These are phyloP conservation scores for Candida dajiaensis DNA, from an alignment of 805 yeast species.

Conservation along the genomic window DNA sequence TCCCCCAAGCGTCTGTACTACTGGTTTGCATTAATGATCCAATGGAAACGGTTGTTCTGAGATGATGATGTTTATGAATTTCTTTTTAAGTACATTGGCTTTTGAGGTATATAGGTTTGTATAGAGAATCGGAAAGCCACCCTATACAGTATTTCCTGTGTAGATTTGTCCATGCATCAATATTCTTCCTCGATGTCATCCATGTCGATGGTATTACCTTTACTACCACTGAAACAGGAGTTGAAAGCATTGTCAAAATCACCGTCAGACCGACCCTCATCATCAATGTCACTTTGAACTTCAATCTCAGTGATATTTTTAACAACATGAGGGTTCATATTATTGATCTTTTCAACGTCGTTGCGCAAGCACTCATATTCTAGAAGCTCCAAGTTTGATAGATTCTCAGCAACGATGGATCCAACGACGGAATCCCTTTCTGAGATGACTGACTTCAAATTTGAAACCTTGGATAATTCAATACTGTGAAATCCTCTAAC, in stretches of 20 bases:
- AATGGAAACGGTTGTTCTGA: too few relatives aligned
- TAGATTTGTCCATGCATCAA: neutral
- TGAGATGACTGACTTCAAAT: neutral
- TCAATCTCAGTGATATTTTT: neutral
- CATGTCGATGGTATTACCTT: neutral
- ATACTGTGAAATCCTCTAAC: conserved; percentile 2
- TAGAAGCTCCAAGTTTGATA: neutral
- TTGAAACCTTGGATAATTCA: neutral
- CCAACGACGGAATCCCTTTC: conserved; percentile 1
- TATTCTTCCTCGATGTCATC: conserved; percentile 10
- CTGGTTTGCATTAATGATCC: conserved; percentile 3
- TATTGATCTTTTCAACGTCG: conserved; percentile 1
- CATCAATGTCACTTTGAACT: neutral
- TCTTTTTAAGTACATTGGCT: neutral
- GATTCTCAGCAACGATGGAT: conserved; percentile 1
- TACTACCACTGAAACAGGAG: neutral
- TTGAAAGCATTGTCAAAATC: neutral
- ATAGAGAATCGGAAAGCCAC: neutral
- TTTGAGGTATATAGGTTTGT: neutral
- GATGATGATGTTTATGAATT: neutral
- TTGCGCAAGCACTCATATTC: conserved; percentile 2
- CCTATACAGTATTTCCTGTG: neutral
- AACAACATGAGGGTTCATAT: neutral
- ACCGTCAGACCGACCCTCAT: neutral
- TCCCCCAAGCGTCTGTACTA: conserved; percentile 1